A percentile compares a stretch with the other conserved stretches of the same genome.
Evolutionary conservation across 257 asterid species (phyloP).

Genomic region (Nicotiana otophora): DNA sequence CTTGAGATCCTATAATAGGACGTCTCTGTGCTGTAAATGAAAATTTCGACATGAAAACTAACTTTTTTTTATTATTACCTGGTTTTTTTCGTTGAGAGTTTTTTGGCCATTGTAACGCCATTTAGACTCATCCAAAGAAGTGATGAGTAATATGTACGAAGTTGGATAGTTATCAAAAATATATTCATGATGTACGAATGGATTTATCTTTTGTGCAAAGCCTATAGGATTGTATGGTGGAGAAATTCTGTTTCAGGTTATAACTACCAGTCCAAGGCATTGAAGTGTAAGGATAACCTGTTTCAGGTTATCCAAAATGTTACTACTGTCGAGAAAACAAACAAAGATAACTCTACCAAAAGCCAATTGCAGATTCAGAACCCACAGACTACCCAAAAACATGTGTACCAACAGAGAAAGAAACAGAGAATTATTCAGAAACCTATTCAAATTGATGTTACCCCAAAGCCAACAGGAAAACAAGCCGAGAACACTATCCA

Average conservation of each 20-base stretch:
- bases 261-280: neutral
- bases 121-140: constrained; percentile 29
- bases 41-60: neutral
- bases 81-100: neutral
- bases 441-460: no score
- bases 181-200: neutral
- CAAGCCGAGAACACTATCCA: no score
- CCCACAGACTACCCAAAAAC: no score
- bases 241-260: neutral
- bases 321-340: no score
- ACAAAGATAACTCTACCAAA: no score
- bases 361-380: no score
- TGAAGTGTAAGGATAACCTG: constrained; percentile 10
- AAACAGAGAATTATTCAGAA: no score
- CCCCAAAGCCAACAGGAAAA: no score
- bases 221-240: neutral
- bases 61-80: neutral
- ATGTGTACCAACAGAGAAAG: no score
- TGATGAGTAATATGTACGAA: constrained; percentile 31
- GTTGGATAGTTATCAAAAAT: constrained; percentile 12
- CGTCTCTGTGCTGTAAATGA: neutral
- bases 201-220: neutral
- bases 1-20: constrained; percentile 5
- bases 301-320: no score
- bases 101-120: constrained; percentile 22